Evolutionary conservation across 495 filamentous ascomycete genomes (phyloP), one percentile per base, ranked within the genome.

Genomic region (Hypoxylon intermedium): DNA sequence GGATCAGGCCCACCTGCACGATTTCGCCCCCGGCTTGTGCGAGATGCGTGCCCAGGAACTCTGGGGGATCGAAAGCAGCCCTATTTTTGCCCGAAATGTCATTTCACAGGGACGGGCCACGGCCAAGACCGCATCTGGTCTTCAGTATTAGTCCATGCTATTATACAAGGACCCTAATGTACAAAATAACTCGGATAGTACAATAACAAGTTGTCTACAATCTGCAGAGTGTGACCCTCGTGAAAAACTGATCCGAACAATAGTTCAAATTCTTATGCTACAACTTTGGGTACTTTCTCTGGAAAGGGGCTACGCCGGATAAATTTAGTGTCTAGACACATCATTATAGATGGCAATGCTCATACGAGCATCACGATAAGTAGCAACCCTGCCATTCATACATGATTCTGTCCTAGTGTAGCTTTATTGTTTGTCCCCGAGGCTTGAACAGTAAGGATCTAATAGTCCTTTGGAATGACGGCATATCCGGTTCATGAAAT

Each of bases 11-110:
- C 63, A 67, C 63, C 53, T 62, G 63, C 58, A 61, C 58, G 53
- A 67, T 58, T 61, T 67, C 53, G 58, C 58, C 63, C 63, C 63
- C 53, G 49, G 52, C 52, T 61, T 62, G 58, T 53, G 51, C 48
- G 52, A 57, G 51, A 61, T 66, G 51, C 45, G 46, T 67, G 52
- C 53, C 34, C 24, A 58, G 46, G 58, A 62, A 67, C 30, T 57
- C 48, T 58, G 52, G 63, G 3, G 57, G 57, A 62, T 53, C 49
- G 52, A 56, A 42, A 23, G 36, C 28, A 36, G 49, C 44, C 56
- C 33, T 60, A 40, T n/a, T 42, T 16, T 56, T 54, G 51, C 56
- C 62, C 28, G 59, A 60, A 43, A 56, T 42, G 56, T 48, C 51
- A 47, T 33, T 12, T 13, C 16, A 16, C 7, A 30, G 19, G 24